Evolutionary conservation across 306 rosid species (phyloP), one percentile per base, ranked within the genome.

Genomic region (Arachis stenosperma): DNA sequence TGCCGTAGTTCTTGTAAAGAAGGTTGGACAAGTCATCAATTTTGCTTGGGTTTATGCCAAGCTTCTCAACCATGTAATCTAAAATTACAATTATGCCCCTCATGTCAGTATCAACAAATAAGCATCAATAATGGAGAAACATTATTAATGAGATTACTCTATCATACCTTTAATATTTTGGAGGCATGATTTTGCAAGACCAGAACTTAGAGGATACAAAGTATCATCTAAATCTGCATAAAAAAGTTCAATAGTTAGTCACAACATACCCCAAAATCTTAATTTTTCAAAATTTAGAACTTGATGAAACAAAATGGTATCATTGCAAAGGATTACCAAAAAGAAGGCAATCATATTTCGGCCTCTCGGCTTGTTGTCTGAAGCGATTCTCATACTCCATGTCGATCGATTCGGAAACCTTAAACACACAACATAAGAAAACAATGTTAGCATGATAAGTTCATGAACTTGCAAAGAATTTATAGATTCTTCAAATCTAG

Each of bases 171-270:
- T 83, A 73, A 95, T 90, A 15, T 95, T 95, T 63, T 81, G 65
- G 41, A 72, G 81, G 79, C 91, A 85, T 44, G 88, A 71, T 57
- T 78, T 69, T 42, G 96, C 95, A 73, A 94, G 61, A 57, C 99
- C 99, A 71, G 91, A 50, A 76, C 94, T 81, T 3, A 90, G 87
- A 44, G 97, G 92, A 86, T 94, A 94, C 57, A 94, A 82, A 69
- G 99, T 94, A 30, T 94, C 99, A 88, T 94, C 99, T 33, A 94
- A 84, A 88, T 94, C 97, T 94, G 91, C 86, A 84, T 13, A 53
- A 77, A 37, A 37, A 51, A 52, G 55, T 15, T 61, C 75, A 33
- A 33, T 33, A 4, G 37, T 41, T 42, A 36, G 56, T 75, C 46
- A 57, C 15, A 60, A 58, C 50, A 74, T 39, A 46, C 29, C 41